Evolutionary conservation across 2,329 filamentous ascomycete species (phyloP).

Genomic region (Daldinia sp.): DNA sequence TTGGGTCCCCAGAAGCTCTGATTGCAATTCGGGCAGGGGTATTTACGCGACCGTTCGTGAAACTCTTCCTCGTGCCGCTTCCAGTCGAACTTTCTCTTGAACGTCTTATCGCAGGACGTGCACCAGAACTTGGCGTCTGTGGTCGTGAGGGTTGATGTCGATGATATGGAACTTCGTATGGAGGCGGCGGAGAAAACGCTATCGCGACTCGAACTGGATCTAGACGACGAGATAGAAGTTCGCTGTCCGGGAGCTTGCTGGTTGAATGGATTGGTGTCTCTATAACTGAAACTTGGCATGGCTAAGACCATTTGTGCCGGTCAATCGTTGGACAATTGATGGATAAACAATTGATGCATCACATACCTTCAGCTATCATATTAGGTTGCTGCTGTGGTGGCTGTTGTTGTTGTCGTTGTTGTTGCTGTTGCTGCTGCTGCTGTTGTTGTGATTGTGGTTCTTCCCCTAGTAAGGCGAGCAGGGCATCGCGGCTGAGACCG

Average conservation of each 20-base stretch:
- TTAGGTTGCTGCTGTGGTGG: constrained; percentile 19
- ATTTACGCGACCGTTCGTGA: constrained; percentile 73
- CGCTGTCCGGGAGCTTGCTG: constrained; percentile 40
- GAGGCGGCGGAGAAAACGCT: constrained; percentile 47
- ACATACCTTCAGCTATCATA: constrained; percentile 40
- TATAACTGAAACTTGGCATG: constrained; percentile 42
- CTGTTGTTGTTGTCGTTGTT: constrained; percentile 30
- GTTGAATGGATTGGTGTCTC: constrained; percentile 40
- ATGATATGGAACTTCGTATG: constrained; percentile 45
- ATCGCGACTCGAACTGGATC: constrained; percentile 46
- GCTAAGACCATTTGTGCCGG: constrained; percentile 30
- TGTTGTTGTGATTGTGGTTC: constrained; percentile 35
- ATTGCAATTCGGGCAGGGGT: constrained; percentile 73
- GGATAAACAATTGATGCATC: neutral
- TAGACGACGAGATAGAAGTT: constrained; percentile 46
- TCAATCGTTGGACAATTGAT: constrained; percentile 4
- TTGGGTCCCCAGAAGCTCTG: constrained; percentile 74
- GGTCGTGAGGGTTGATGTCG: constrained; percentile 33
- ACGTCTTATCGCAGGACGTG: constrained; percentile 66
- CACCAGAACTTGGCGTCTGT: constrained; percentile 49
- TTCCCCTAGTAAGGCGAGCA: constrained; percentile 45
- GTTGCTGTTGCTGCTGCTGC: constrained; percentile 33
- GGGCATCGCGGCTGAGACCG: constrained; percentile 45
- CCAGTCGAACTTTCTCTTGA: constrained; percentile 74
- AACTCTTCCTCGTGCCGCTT: constrained; percentile 75